Percentiles rank a stretch among this genome's conserved stretches.
These are phyloP conservation scores for Oryza brachyantha DNA, from an alignment of 176 grass and related monocot species.

Conservation along the genomic window DNA sequence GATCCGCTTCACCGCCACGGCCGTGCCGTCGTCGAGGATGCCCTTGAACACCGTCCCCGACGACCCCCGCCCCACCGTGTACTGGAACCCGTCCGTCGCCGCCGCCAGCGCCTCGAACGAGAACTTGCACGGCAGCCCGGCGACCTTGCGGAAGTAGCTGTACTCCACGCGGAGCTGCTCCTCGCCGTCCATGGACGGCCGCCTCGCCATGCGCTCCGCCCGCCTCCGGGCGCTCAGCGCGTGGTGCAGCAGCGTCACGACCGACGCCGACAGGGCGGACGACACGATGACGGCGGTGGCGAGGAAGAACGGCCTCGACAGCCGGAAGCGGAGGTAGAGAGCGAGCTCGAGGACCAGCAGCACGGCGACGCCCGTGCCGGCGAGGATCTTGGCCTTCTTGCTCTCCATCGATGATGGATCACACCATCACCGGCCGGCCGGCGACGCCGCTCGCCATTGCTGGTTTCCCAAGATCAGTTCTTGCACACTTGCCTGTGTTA, in stretches of 20 bases:
- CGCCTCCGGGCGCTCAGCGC: neutral
- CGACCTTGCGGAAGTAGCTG: constrained; percentile 74
- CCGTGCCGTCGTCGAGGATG: constrained; percentile 62
- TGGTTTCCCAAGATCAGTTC: neutral
- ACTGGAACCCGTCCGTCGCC: constrained; percentile 62
- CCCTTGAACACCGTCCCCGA: constrained; percentile 68
- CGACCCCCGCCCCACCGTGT: constrained; percentile 41
- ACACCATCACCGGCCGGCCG: neutral
- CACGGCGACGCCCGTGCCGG: neutral
- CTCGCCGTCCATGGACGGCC: neutral
- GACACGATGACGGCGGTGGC: constrained; percentile 25
- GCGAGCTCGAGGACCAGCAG: constrained; percentile 1
- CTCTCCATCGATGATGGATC: constrained; percentile 39
- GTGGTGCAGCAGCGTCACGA: constrained; percentile 25
- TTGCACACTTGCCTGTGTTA: neutral
- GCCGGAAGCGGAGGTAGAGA: constrained; percentile 25
- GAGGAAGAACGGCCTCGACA: constrained; percentile 42
- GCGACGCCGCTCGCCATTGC: neutral
- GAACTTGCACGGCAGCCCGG: constrained; percentile 49
- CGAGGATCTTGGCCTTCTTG: constrained; percentile 38
- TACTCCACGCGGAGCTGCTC: constrained; percentile 41
- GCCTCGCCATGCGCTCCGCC: neutral
- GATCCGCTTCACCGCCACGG: constrained; percentile 64
- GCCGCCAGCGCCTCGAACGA: constrained; percentile 36
- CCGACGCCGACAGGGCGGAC: neutral